Evolutionary conservation across 2,329 filamentous ascomycete genomes (phyloP).

Genomic region (Grosmannia penicillata): DNA sequence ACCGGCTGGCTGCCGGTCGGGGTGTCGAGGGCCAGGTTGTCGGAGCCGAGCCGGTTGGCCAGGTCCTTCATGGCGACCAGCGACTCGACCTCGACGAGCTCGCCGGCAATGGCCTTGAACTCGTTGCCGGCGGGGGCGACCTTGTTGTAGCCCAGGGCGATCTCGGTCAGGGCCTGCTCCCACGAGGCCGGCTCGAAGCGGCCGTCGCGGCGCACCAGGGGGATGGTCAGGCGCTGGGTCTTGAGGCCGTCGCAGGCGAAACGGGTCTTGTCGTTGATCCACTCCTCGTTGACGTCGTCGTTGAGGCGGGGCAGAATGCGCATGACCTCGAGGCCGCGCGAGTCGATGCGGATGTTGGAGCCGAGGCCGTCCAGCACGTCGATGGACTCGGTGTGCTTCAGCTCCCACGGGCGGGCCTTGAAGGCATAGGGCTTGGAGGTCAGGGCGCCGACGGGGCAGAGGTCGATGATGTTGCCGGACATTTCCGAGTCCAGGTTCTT

Average conservation of each 20-base stretch:
- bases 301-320: conserved; percentile 83
- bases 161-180: conserved; percentile 88
- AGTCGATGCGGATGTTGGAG: conserved; percentile 88
- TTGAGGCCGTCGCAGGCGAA: conserved; percentile 95
- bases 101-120: conserved; percentile 88
- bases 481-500: conserved; percentile 86
- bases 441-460: conserved; percentile 92
- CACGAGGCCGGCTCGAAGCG: conserved; percentile 87
- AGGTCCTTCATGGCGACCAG: conserved; percentile 95
- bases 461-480: conserved; percentile 93
- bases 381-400: conserved; percentile 90
- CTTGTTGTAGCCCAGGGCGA: conserved; percentile 64
- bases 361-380: conserved; percentile 88
- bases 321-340: conserved; percentile 91
- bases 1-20: conserved; percentile 70
- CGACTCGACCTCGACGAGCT: conserved; percentile 81
- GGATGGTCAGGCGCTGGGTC: conserved; percentile 89
- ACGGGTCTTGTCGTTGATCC: conserved; percentile 97
- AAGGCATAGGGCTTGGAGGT: conserved; percentile 98
- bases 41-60: conserved; percentile 89
- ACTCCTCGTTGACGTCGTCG: conserved; percentile 97
- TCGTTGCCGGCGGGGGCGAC: conserved; percentile 79
- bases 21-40: conserved; percentile 88
- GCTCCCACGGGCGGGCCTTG: conserved; percentile 89
- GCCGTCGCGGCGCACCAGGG: conserved; percentile 73